A percentile compares a stretch with the other conserved stretches of the same genome.
Evolutionary conservation across 495 filamentous ascomycete genomes (phyloP).

Genomic region (Aspergillus biplanus): DNA sequence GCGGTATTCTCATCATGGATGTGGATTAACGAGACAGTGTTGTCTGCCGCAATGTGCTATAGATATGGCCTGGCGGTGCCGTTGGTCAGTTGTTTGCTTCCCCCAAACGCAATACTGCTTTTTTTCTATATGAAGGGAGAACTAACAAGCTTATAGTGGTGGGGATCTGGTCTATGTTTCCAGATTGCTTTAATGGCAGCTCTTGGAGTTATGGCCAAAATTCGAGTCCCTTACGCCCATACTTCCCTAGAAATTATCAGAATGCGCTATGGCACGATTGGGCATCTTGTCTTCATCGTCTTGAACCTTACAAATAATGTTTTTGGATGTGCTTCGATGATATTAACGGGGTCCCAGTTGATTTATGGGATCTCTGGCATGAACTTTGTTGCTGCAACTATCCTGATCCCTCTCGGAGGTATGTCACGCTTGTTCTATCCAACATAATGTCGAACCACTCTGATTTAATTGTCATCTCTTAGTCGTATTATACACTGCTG

Average conservation of each 20-base stretch:
- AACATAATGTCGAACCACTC: background rate
- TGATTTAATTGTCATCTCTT: background rate
- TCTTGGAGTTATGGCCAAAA: conserved; percentile 44
- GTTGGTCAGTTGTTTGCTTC: conserved; percentile 27
- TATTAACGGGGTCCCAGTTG: conserved; percentile 40
- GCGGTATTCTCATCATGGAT: conserved; percentile 55
- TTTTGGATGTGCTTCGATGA: conserved; percentile 49
- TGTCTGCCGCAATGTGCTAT: conserved; percentile 45
- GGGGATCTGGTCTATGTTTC: conserved; percentile 44
- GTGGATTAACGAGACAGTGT: conserved; percentile 52
- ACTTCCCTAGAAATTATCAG: conserved; percentile 59
- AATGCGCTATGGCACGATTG: conserved; percentile 55
- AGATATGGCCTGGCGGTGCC: conserved; percentile 41
- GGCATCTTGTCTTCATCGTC: conserved; percentile 53
- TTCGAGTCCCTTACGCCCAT: conserved; percentile 58
- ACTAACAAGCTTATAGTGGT: conserved; percentile 37
- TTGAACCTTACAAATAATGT: conserved; percentile 58
- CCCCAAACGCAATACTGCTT: background rate
- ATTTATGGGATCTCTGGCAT: conserved; percentile 45
- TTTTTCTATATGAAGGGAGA: background rate
- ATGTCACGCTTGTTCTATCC: background rate
- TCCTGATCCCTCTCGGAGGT: conserved; percentile 52
- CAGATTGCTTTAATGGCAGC: conserved; percentile 47
- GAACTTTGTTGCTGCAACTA: conserved; percentile 45
- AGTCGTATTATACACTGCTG: conserved; percentile 47